These are phyloP conservation scores for Berkeleyomyces rouxiae DNA, from an alignment of 2,329 filamentous ascomycete genomes.

Conservation along the genomic window DNA sequence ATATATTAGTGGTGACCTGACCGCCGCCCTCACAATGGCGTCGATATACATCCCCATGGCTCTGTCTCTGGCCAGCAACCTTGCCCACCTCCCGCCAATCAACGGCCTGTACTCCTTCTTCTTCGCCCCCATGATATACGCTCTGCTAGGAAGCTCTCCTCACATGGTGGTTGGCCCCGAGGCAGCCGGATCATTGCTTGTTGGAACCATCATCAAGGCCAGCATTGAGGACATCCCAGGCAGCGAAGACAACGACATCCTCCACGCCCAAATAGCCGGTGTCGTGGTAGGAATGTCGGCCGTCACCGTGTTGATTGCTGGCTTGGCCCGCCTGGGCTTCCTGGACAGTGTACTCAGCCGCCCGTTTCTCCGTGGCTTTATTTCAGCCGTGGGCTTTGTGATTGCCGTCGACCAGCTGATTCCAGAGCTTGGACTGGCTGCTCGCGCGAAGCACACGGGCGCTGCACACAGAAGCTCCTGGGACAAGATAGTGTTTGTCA, in stretches of 20 bases:
- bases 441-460: slow-evolving; percentile 44
- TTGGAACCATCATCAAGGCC: slow-evolving; percentile 69
- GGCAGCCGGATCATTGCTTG: slow-evolving; percentile 78
- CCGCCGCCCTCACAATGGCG: slow-evolving; percentile 87
- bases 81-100: slow-evolving; percentile 82
- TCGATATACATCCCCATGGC: slow-evolving; percentile 98
- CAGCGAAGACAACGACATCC: slow-evolving; percentile 40
- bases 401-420: slow-evolving; percentile 92
- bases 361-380: slow-evolving; percentile 87
- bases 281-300: slow-evolving; percentile 79
- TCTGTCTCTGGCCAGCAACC: slow-evolving; percentile 77
- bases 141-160: slow-evolving; percentile 76
- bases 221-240: slow-evolving; percentile 54
- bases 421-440: slow-evolving; percentile 66
- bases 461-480: slow-evolving; percentile 72
- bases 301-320: slow-evolving; percentile 73
- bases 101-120: slow-evolving; percentile 90
- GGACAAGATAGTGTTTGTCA: slow-evolving; percentile 69
- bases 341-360: slow-evolving; percentile 85
- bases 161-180: slow-evolving; percentile 92
- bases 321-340: slow-evolving; percentile 73
- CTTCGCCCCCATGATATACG: slow-evolving; percentile 82
- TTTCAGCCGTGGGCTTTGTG: slow-evolving; percentile 90
- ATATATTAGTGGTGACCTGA: slow-evolving; percentile 70
- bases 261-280: slow-evolving; percentile 72